A percentile compares a stretch with the other conserved stretches of the same genome.
Conservation (phyloP, 2,329 filamentous ascomycete genomes). For the Colletotrichum orbiculare region DNA sequence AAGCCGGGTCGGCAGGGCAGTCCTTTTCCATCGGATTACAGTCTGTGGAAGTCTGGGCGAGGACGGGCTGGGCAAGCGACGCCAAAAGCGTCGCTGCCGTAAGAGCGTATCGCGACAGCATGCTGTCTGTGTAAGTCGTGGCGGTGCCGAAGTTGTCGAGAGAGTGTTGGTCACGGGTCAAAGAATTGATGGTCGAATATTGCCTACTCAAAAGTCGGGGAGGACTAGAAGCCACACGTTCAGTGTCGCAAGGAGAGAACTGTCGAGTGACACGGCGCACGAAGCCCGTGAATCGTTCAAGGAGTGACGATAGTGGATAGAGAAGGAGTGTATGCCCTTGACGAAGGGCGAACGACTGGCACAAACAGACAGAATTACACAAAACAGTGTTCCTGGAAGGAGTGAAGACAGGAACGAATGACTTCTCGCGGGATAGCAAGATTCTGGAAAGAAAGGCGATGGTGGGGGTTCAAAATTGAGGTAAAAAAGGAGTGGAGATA, state of each 20-base stretch:
- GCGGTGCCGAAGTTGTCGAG: constrained; percentile 28
- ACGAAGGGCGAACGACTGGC: constrained; percentile 5
- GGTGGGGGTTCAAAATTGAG: constrained; percentile 25
- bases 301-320: constrained; percentile 24
- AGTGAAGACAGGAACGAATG: constrained; percentile 7
- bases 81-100: constrained; percentile 55
- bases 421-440: not conserved
- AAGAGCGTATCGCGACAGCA: constrained; percentile 42
- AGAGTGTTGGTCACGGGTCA: not conserved
- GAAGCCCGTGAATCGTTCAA: constrained; percentile 15
- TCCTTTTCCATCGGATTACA: constrained; percentile 81
- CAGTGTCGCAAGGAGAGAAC: constrained; percentile 23
- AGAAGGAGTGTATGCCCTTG: constrained; percentile 22
- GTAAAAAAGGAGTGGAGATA: constrained; percentile 23
- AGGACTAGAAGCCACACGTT: constrained; percentile 13
- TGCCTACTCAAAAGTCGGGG: not conserved
- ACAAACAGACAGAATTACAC: constrained; percentile 8
- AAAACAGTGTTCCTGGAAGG: constrained; percentile 10
- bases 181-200: not conserved
- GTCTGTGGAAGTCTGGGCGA: constrained; percentile 79
- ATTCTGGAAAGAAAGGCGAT: constrained; percentile 11
- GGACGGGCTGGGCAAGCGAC: constrained; percentile 56
- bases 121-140: constrained; percentile 2
- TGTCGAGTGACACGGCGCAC: constrained; percentile 6
- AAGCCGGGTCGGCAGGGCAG: constrained; percentile 78